phyloP scores from a whole-genome alignment of 768 basidiomycete species.

The Chalciporus sphaerocephalus region DNA sequence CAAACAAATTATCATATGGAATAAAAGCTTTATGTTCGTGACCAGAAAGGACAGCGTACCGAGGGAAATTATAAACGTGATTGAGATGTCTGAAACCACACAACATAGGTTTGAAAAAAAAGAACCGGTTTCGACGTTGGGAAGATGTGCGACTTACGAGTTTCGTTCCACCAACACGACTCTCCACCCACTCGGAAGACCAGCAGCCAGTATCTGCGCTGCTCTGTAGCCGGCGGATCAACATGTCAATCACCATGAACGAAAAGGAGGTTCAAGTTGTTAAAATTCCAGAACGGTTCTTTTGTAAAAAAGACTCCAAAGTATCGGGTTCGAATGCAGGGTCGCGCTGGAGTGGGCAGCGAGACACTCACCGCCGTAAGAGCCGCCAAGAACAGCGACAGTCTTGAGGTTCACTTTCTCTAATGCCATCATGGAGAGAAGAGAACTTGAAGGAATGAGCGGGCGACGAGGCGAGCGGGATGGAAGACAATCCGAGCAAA shows the following conservation, averaged over 20 bases:
- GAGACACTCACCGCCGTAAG: constrained; percentile 45
- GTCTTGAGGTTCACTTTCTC: constrained; percentile 22
- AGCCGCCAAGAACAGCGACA: constrained; percentile 51
- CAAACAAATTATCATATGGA: constrained; percentile 49
- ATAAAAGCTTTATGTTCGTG: constrained; percentile 69
- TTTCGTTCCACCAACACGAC: constrained; percentile 59
- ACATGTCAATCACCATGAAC: background rate
- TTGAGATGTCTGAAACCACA: constrained; percentile 40
- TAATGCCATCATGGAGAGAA: constrained; percentile 6
- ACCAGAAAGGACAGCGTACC: constrained; percentile 52
- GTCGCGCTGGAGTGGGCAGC: constrained; percentile 1
- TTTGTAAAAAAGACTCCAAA: background rate
- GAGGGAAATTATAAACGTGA: constrained; percentile 56
- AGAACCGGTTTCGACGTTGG: background rate
- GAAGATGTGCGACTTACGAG: constrained; percentile 36
- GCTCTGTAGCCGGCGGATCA: constrained; percentile 41
- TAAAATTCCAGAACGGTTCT: background rate
- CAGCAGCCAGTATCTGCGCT: constrained; percentile 45
- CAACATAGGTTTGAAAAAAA: background rate
- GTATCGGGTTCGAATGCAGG: background rate
- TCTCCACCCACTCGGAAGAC: constrained; percentile 49
- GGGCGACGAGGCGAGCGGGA: background rate
- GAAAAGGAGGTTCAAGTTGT: background rate
- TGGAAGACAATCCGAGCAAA: background rate
- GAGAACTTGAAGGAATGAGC: constrained; percentile 3